Evolutionary conservation across 768 basidiomycete species (phyloP).

Genomic region (Auricularia cornea): DNA sequence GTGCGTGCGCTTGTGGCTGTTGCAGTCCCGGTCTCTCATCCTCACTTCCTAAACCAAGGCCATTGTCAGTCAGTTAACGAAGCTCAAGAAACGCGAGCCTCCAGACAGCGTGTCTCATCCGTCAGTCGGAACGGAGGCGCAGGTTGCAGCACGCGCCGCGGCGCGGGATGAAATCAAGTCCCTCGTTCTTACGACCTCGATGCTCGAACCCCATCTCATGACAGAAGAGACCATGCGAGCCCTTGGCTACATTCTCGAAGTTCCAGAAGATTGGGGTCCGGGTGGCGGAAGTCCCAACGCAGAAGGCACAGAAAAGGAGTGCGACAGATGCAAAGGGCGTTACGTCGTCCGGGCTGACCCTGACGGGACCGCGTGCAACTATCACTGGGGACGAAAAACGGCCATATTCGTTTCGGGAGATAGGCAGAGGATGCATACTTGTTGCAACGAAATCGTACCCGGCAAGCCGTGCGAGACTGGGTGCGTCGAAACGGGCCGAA

Average conservation of each 20-base stretch:
- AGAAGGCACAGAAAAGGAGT: conserved; percentile 51
- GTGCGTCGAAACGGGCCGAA: not conserved
- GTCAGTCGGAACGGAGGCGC: conserved; percentile 71
- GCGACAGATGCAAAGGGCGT: conserved; percentile 68
- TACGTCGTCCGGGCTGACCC: conserved; percentile 59
- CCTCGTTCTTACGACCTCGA: conserved; percentile 38
- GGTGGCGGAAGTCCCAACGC: conserved; percentile 59
- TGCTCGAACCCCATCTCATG: conserved; percentile 52
- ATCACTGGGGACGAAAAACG: conserved; percentile 75
- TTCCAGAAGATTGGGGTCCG: conserved; percentile 44
- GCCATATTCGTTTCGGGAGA: conserved; percentile 58
- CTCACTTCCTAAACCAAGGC: too few species aligned
- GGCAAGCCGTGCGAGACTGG: not conserved
- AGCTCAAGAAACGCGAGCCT: conserved; percentile 41
- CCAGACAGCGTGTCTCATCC: conserved; percentile 55
- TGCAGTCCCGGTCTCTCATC: conserved; percentile 9
- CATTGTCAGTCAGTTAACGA: too few species aligned
- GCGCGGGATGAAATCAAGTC: conserved; percentile 44
- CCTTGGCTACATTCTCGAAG: conserved; percentile 64
- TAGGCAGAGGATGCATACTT: conserved; percentile 12
- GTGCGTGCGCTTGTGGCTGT: conserved; percentile 31
- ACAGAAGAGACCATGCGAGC: conserved; percentile 44
- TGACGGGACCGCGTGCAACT: conserved; percentile 54
- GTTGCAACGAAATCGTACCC: not conserved
- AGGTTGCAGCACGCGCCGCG: conserved; percentile 48